Evolutionary conservation across 495 filamentous ascomycete species (phyloP), one percentile per base, ranked within the genome.

Genomic region (Cladorrhinum samala): DNA sequence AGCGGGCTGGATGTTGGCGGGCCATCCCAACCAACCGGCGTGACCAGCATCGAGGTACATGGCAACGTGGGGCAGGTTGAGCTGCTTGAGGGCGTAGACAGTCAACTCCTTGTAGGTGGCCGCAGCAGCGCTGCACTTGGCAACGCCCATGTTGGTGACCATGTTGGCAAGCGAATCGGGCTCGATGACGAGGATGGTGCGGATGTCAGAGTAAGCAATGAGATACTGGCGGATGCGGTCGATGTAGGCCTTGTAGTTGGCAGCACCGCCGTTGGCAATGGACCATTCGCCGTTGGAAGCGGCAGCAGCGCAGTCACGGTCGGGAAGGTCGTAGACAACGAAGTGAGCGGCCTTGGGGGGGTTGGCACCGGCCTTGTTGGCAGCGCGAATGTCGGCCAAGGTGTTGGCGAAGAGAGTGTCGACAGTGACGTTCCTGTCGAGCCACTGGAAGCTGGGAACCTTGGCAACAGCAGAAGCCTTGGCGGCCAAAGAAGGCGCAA

Each of bases 21-120:
- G 71, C 88, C 88, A 93, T 57, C 88, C 88, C 40, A 91, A 76
- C 88, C 87, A 93, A 56, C 88, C 88, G 33, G 76, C 84, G 72
- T 87, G 84, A 66, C 85, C 88, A 52, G 85, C 88, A 63, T 93
- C 88, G 47, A 93, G 64, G 67, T 93, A 91, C 87, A 89, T 89
- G 58, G 83, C 72, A 36, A 91, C 87, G 70, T 91, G 87, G 55
- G 80, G 78, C 19, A 91, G 73, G 71, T 88, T 81, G 44, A 91
- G 75, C 58, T 81, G 69, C 55, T 78, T 77, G 51, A 91, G 61
- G 5, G 88, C 86, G 63, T 93, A 90, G 16, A 81, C 74, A 40
- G 82, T 80, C 65, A 83, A 77, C 54, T 84, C 80, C 55, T 81
- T 74, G 72, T 91, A 93, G 5, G 81, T 76, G 36, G 68, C 50